Base-by-base conservation (phyloP, 2,329 filamentous ascomycete genomes). In the Penicillium sp. region DNA sequence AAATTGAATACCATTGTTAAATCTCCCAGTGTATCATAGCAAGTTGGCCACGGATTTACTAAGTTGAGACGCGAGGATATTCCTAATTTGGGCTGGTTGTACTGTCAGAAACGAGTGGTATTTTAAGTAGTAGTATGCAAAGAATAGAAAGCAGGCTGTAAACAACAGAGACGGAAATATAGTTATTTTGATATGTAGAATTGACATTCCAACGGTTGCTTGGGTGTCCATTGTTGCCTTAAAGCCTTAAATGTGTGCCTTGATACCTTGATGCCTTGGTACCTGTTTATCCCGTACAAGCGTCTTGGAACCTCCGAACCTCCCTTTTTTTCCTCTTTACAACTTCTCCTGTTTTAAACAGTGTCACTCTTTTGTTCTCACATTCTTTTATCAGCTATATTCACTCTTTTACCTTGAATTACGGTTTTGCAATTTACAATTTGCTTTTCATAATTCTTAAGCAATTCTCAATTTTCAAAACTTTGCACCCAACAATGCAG, bases 381-480 rank as follows among this genome's bases (percentile, higher is more conserved):
- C 57, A 61, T 62, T 71, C 67, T 48, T 70, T 71, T 65, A 37
- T 53, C 63, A 67, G 66, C 66, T 65, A 63, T 64, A 69, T 68
- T 67, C 70, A 60, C 59, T 72, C 69, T 62, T 67, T 69, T 35
- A 14, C 16, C 40, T 17, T n/a, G 14, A 41, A 25, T 41, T 7
- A n/a, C 26, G 11, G 11, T 42, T 22, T 16, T 26, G 7, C 14
- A 22, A 33, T 33, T 22, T n/a, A 1, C 19, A 49, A 50, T 31
- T 41, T n/a, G n/a, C n/a, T n/a, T n/a, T n/a, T n/a, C 43, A 17
- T 35, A 25, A 45, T 42, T 47, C 33, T 22, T 42, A 55, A n/a
- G 19, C 35, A 25, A 45, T 42, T 47, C 33, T 22, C 44, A 55
- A n/a, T 44, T 19, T 14, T 12, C 25, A 14, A 48, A 48, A 19